Conservation (phyloP, 495 filamentous ascomycete species). For the Chaetomium fimeti region DNA sequence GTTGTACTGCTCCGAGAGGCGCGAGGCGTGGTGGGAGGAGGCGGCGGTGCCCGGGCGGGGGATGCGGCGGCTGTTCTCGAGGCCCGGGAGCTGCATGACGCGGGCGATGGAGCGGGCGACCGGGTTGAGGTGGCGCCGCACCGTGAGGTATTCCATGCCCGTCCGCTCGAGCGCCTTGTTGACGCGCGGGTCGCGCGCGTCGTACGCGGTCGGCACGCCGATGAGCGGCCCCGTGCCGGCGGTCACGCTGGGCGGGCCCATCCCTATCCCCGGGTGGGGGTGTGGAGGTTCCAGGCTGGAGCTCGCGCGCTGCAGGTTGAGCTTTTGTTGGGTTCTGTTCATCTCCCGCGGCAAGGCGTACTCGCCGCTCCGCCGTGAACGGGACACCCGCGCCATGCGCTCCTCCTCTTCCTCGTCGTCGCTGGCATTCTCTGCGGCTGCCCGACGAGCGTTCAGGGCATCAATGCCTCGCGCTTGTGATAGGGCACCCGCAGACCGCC, state of each 20-base stretch:
- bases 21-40: conserved; percentile 21
- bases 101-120: conserved; percentile 57
- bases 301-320: conserved; percentile 66
- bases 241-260: conserved; percentile 36
- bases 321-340: conserved; percentile 68
- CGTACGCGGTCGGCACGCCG: conserved; percentile 42
- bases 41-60: conserved; percentile 29
- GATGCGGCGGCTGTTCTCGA: conserved; percentile 48
- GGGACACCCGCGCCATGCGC: neutral
- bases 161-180: conserved; percentile 60
- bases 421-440: conserved; percentile 35
- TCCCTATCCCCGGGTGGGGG: conserved; percentile 36
- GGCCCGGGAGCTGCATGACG: conserved; percentile 50
- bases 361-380: conserved; percentile 21
- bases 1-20: conserved; percentile 11
- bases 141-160: conserved; percentile 63
- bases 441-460: conserved; percentile 12
- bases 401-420: conserved; percentile 34
- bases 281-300: conserved; percentile 60
- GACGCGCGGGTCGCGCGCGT: conserved; percentile 53
- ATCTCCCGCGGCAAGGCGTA: conserved; percentile 47
- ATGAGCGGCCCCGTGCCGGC: conserved; percentile 38
- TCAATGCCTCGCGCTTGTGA: conserved; percentile 24
- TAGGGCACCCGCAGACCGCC: conserved; percentile 32
- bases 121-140: conserved; percentile 66